phyloP scores from a whole-genome alignment of 495 filamentous ascomycete genomes.

The Glarea lozoyensis region DNA sequence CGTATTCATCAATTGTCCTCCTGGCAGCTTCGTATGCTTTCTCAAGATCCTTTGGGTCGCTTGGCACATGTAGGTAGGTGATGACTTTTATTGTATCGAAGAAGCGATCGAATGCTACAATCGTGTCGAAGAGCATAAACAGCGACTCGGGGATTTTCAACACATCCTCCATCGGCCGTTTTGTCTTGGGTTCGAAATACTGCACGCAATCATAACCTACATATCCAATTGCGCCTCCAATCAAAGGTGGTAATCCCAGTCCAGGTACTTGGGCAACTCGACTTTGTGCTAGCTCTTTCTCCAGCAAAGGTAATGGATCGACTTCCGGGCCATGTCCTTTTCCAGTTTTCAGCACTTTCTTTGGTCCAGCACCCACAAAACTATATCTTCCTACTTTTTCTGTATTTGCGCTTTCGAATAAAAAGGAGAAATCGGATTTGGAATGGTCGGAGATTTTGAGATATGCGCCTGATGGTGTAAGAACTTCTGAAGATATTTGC shows the following conservation, averaged over 20 bases:
- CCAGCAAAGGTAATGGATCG: constrained; percentile 75
- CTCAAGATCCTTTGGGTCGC: constrained; percentile 35
- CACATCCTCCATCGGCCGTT: constrained; percentile 76
- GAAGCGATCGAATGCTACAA: constrained; percentile 92
- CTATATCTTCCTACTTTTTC: constrained; percentile 90
- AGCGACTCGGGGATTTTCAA: constrained; percentile 83
- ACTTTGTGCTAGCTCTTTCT: constrained; percentile 67
- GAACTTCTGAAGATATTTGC: constrained; percentile 78
- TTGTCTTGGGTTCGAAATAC: constrained; percentile 95
- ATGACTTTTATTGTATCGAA: constrained; percentile 87
- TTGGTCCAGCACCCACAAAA: constrained; percentile 85
- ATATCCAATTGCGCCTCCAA: constrained; percentile 90
- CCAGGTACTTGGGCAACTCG: constrained; percentile 74
- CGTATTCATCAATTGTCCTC: constrained; percentile 50
- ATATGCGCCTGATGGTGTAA: constrained; percentile 88
- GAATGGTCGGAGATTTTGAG: constrained; percentile 74
- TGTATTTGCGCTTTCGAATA: constrained; percentile 90
- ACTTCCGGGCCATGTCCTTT: constrained; percentile 71
- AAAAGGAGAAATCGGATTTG: constrained; percentile 62
- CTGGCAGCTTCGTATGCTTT: constrained; percentile 58
- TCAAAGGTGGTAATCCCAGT: constrained; percentile 70
- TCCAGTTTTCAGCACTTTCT: constrained; percentile 81
- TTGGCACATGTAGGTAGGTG: constrained; percentile 67
- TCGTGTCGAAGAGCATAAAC: constrained; percentile 97
- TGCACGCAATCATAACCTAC: constrained; percentile 94